Evolutionary conservation across 495 filamentous ascomycete species (phyloP).

Genomic region (Aspergillus panamensis): DNA sequence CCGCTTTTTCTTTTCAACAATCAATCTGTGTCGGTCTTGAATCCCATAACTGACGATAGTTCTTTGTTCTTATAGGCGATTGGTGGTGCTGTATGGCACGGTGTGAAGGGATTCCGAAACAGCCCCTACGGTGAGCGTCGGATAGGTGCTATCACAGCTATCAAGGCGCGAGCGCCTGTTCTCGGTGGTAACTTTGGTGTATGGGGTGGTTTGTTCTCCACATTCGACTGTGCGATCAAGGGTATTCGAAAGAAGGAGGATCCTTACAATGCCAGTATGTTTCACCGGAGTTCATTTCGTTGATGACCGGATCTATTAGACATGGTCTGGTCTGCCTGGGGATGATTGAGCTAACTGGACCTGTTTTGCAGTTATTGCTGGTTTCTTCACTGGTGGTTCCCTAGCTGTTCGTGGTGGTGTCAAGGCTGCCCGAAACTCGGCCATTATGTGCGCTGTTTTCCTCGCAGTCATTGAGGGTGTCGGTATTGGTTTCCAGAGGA

Average conservation of each 20-base stretch:
- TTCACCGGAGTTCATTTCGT: not conserved
- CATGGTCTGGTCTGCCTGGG: not conserved
- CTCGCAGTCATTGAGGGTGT: slow-evolving; percentile 96
- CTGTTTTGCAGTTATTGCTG: slow-evolving; percentile 63
- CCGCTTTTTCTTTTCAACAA: not conserved
- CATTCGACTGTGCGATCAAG: slow-evolving; percentile 97
- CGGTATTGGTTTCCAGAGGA: slow-evolving; percentile 92
- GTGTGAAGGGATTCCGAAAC: slow-evolving; percentile 94
- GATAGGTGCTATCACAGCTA: slow-evolving; percentile 93
- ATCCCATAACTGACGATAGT: slow-evolving; percentile 13
- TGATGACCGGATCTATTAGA: not conserved
- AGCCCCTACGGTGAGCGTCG: slow-evolving; percentile 86
- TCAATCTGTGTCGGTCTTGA: slow-evolving; percentile 1
- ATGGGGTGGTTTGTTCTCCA: slow-evolving; percentile 93
- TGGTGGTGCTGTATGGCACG: slow-evolving; percentile 95
- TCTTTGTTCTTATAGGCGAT: slow-evolving; percentile 45
- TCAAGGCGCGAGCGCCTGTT: slow-evolving; percentile 94
- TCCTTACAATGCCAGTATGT: slow-evolving; percentile 88
- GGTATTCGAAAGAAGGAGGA: slow-evolving; percentile 95
- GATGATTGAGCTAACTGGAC: slow-evolving; percentile 5
- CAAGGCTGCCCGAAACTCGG: slow-evolving; percentile 85
- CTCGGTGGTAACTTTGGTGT: slow-evolving; percentile 96
- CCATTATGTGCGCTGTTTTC: slow-evolving; percentile 91
- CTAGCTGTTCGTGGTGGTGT: slow-evolving; percentile 86
- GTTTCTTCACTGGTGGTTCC: slow-evolving; percentile 93